Percentiles rank a stretch among this genome's conserved stretches.
These are phyloP conservation scores for Anthracocystis setariae DNA, from an alignment of 1,284 basidiomycete genomes.

Conservation along the genomic window DNA sequence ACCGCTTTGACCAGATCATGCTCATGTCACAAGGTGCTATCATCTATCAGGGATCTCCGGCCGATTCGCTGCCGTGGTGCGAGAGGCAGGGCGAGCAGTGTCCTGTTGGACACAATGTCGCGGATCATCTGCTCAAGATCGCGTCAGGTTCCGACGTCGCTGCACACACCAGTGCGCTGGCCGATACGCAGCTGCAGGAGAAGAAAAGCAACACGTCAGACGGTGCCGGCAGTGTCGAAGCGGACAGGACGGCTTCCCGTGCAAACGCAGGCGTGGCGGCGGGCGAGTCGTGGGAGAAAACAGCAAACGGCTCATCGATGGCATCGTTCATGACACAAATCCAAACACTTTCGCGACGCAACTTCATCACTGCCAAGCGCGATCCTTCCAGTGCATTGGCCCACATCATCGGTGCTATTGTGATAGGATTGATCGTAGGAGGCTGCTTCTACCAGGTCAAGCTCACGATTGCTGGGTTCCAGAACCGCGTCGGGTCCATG, in stretches of 20 bases:
- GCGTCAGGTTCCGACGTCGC: constrained; percentile 26
- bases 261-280: constrained; percentile 5
- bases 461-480: constrained; percentile 55
- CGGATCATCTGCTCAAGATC: constrained; percentile 52
- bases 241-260: background rate
- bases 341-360: constrained; percentile 33
- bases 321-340: constrained; percentile 56
- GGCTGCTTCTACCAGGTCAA: constrained; percentile 58
- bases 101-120: constrained; percentile 53
- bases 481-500: constrained; percentile 60
- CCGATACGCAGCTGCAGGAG: background rate
- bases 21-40: constrained; percentile 49
- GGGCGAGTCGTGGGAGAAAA: constrained; percentile 30
- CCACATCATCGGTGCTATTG: constrained; percentile 45
- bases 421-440: constrained; percentile 54
- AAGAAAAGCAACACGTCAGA: constrained; percentile 24
- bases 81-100: constrained; percentile 46
- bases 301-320: constrained; percentile 18
- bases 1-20: constrained; percentile 49
- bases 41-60: constrained; percentile 52
- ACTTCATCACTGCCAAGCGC: constrained; percentile 43
- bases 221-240: constrained; percentile 4
- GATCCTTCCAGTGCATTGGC: constrained; percentile 50
- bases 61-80: constrained; percentile 48
- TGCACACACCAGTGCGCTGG: constrained; percentile 3